These are phyloP conservation scores for Didymella arachidicola DNA, from an alignment of 2,329 filamentous ascomycete species.

Conservation along the genomic window DNA sequence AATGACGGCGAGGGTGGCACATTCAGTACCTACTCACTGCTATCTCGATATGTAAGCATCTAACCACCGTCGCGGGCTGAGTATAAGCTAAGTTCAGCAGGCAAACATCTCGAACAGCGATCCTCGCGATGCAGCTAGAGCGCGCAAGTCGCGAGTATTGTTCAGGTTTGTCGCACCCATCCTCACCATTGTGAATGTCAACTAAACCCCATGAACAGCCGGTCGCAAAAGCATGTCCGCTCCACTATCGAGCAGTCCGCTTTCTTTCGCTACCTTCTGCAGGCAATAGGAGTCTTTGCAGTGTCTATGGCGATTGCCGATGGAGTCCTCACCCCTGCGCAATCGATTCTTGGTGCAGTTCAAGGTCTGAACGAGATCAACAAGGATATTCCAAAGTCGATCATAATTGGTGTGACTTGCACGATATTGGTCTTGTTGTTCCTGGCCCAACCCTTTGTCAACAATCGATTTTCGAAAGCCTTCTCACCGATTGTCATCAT, in stretches of 20 bases:
- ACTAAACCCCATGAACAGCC: slow-evolving; percentile 56
- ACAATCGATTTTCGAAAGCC: slow-evolving; percentile 30
- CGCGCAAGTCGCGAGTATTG: slow-evolving; percentile 50
- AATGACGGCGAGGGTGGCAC: slow-evolving; percentile 76
- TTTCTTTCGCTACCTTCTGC: slow-evolving; percentile 62
- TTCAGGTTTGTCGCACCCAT: background rate
- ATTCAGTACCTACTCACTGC: slow-evolving; percentile 70
- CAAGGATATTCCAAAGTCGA: slow-evolving; percentile 62
- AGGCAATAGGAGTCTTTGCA: slow-evolving; percentile 69
- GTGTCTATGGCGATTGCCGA: slow-evolving; percentile 74
- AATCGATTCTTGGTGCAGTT: slow-evolving; percentile 73
- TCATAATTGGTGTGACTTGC: slow-evolving; percentile 70
- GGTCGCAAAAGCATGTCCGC: slow-evolving; percentile 62
- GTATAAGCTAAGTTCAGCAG: slow-evolving; percentile 54
- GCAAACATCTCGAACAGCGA: slow-evolving; percentile 68
- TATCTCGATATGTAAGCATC: slow-evolving; percentile 62
- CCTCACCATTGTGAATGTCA: slow-evolving; percentile 53
- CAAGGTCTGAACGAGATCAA: slow-evolving; percentile 67
- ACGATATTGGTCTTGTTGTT: slow-evolving; percentile 71
- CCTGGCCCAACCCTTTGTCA: slow-evolving; percentile 65
- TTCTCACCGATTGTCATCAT: slow-evolving; percentile 74
- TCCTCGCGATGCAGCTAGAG: slow-evolving; percentile 62
- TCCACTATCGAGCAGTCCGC: slow-evolving; percentile 65
- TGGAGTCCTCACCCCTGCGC: slow-evolving; percentile 72
- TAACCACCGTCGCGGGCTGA: too few relatives aligned